Conservation (phyloP, 768 basidiomycete genomes). For the Floccularia luteovirens region DNA sequence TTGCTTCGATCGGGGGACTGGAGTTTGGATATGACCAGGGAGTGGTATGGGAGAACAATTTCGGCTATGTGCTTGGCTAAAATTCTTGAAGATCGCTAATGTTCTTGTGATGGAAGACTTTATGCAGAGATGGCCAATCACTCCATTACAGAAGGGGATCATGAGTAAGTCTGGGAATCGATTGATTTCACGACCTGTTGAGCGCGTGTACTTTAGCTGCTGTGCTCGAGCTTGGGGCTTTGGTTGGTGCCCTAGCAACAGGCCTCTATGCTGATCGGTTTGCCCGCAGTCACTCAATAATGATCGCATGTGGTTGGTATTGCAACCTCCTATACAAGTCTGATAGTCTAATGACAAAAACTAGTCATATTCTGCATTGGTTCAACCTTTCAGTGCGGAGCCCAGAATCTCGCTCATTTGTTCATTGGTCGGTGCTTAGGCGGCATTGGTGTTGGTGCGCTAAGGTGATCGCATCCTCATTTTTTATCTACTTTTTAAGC, state of each 20-base stretch:
- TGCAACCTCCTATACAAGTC: background rate
- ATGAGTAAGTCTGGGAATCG: constrained; percentile 50
- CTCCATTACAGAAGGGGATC: constrained; percentile 64
- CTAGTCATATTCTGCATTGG: constrained; percentile 67
- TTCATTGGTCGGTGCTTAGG: constrained; percentile 69
- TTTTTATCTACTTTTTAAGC: background rate
- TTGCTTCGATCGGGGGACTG: constrained; percentile 71
- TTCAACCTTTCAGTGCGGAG: constrained; percentile 59
- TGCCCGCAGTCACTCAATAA: constrained; percentile 62
- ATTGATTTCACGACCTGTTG: background rate
- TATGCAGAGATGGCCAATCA: constrained; percentile 56
- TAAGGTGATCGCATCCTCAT: constrained; percentile 35
- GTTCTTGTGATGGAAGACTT: constrained; percentile 82
- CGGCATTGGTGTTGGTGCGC: constrained; percentile 73
- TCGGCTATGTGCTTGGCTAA: background rate
- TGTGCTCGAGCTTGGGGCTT: constrained; percentile 67
- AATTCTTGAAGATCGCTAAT: constrained; percentile 55
- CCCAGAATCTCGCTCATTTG: constrained; percentile 46
- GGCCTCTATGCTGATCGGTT: constrained; percentile 64
- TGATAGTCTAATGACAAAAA: background rate
- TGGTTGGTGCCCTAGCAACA: constrained; percentile 64
- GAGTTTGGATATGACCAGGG: constrained; percentile 84
- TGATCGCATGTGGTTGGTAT: constrained; percentile 55
- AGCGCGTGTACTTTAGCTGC: constrained; percentile 42
- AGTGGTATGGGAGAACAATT: constrained; percentile 36